These are phyloP conservation scores for Boletus coccyginus DNA, from an alignment of 768 basidiomycete genomes.

Conservation along the genomic window DNA sequence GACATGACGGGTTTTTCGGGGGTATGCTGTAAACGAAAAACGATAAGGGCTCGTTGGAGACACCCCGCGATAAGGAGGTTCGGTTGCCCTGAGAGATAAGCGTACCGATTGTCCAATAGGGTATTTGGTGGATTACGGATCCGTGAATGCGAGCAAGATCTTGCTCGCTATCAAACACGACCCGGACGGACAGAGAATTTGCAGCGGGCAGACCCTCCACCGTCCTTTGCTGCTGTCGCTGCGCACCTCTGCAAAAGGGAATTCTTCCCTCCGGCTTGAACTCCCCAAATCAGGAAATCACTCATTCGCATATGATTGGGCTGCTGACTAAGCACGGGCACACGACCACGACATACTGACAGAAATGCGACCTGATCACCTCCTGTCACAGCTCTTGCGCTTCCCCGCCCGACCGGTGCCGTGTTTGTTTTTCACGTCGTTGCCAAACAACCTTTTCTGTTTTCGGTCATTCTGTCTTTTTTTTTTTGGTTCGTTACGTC, in stretches of 20 bases:
- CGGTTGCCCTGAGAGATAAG: conserved; percentile 31
- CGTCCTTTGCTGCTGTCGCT: conserved; percentile 2
- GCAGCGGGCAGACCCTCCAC: neutral
- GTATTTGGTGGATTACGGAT: conserved; percentile 15
- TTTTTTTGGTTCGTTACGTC: neutral
- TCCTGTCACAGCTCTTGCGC: no score
- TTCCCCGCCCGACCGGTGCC: no score
- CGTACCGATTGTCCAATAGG: conserved; percentile 26
- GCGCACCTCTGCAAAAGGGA: conserved; percentile 6
- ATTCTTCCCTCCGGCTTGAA: neutral
- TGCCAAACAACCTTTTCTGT: conserved; percentile 18
- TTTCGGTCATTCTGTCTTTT: neutral
- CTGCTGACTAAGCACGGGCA: conserved; percentile 28
- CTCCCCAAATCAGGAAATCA: conserved; percentile 18
- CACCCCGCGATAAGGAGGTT: conserved; percentile 29
- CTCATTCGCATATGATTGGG: conserved; percentile 29
- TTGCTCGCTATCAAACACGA: neutral
- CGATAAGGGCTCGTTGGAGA: conserved; percentile 29
- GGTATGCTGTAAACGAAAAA: conserved; percentile 35
- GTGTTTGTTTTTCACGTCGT: conserved; percentile 13
- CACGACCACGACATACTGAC: conserved; percentile 8
- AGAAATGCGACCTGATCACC: no score
- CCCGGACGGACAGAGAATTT: neutral
- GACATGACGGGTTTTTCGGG: conserved; percentile 46
- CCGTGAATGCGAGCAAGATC: neutral